These are phyloP conservation scores for Cymbopogon citratus DNA, from an alignment of 176 grass and related monocot genomes.

Conservation along the genomic window DNA sequence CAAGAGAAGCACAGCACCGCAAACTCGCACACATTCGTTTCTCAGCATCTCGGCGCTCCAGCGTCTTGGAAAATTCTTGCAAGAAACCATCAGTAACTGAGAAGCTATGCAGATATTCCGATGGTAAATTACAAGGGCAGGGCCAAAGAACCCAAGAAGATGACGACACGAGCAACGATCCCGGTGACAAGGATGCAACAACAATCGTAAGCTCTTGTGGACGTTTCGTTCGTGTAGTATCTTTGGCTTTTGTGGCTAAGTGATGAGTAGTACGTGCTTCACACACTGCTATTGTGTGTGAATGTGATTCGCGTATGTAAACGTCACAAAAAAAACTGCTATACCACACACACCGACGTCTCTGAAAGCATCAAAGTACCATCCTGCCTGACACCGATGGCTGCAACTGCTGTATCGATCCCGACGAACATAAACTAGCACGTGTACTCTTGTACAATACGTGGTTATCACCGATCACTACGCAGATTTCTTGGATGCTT, in stretches of 20 bases:
- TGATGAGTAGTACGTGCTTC: background rate
- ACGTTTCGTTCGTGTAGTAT: background rate
- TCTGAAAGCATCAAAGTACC: slow-evolving; percentile 1
- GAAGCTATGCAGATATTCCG: background rate
- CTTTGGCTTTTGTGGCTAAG: slow-evolving; percentile 10
- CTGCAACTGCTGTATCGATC: background rate
- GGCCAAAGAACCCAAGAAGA: background rate
- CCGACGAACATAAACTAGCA: background rate
- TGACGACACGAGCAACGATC: background rate
- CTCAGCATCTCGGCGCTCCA: background rate
- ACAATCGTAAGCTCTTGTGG: background rate
- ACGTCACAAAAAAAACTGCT: background rate
- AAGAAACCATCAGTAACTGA: background rate
- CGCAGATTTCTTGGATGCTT: background rate
- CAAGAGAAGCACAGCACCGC: too few relatives aligned
- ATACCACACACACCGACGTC: background rate
- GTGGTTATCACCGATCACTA: background rate
- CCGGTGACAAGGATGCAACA: background rate
- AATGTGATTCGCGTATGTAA: background rate
- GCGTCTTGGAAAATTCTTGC: background rate
- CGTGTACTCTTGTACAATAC: background rate
- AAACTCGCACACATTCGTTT: too few relatives aligned
- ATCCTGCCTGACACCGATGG: background rate
- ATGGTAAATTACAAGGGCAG: background rate
- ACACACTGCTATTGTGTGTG: background rate